Percentiles rank a stretch among this genome's conserved stretches.
Evolutionary conservation across 352 stramenopile genomes (phyloP).

Genomic region (Globisporangium ultimum): DNA sequence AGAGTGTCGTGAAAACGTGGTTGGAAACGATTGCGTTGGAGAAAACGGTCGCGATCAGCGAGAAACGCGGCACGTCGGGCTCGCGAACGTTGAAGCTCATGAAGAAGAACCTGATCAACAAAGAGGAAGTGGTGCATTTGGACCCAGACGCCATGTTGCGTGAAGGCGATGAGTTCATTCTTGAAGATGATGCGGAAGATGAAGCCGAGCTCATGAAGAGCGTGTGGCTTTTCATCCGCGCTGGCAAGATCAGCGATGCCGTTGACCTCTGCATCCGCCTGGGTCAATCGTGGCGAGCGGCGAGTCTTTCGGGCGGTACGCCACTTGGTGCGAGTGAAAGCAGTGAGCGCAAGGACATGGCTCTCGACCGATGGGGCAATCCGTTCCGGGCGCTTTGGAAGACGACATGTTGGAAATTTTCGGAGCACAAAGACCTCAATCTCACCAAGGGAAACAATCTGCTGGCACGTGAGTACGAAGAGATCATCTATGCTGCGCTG

Average conservation of each 20-base stretch:
- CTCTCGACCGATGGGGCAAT: slow-evolving; percentile 76
- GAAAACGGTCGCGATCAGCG: slow-evolving; percentile 50
- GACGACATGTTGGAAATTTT: slow-evolving; percentile 81
- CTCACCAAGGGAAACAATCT: slow-evolving; percentile 65
- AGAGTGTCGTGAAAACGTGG: slow-evolving; percentile 70
- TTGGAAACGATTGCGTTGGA: slow-evolving; percentile 82
- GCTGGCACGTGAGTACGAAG: slow-evolving; percentile 66
- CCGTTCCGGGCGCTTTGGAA: slow-evolving; percentile 83
- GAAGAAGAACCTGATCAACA: slow-evolving; percentile 40
- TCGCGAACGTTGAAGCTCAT: slow-evolving; percentile 65
- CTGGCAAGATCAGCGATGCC: slow-evolving; percentile 58
- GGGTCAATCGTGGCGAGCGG: slow-evolving; percentile 75
- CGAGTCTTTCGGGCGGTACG: slow-evolving; percentile 65
- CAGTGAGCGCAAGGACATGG: slow-evolving; percentile 41
- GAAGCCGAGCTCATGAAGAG: slow-evolving; percentile 73
- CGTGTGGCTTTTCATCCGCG: slow-evolving; percentile 72
- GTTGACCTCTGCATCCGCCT: slow-evolving; percentile 72
- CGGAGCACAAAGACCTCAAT: slow-evolving; percentile 40
- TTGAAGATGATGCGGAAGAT: slow-evolving; percentile 78
- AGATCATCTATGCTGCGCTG: slow-evolving; percentile 77
- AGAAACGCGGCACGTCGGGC: slow-evolving; percentile 43
- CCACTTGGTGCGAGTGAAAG: slow-evolving; percentile 52
- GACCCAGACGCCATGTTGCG: slow-evolving; percentile 71
- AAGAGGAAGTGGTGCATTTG: slow-evolving; percentile 35
- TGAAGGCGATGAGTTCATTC: slow-evolving; percentile 55